Conservation (phyloP, 495 filamentous ascomycete genomes). For the Aspergillus asperescens region DNA sequence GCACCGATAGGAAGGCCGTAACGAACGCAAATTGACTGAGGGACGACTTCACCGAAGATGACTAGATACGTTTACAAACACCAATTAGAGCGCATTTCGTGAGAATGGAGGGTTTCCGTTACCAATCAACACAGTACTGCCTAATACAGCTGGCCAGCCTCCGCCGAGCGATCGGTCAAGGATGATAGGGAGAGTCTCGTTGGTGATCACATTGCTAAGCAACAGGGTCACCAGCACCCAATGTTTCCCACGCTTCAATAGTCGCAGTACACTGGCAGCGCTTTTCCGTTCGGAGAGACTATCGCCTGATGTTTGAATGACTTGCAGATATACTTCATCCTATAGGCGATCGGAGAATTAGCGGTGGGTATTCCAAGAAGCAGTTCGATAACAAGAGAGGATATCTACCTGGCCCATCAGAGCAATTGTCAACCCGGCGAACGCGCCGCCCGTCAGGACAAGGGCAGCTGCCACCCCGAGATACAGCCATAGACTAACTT, state of each 20-base stretch:
- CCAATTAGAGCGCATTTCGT: conserved; percentile 18
- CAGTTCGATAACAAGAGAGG: neutral
- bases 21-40: conserved; percentile 92
- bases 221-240: conserved; percentile 98
- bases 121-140: conserved; percentile 92
- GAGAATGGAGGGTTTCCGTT: conserved; percentile 23
- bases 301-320: conserved; percentile 82
- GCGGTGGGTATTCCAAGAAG: neutral
- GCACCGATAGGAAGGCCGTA: conserved; percentile 96
- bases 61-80: conserved; percentile 45
- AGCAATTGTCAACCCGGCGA: conserved; percentile 94
- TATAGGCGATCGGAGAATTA: conserved; percentile 33
- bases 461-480: conserved; percentile 63
- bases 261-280: conserved; percentile 69
- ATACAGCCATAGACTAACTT: conserved; percentile 65
- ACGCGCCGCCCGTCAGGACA: conserved; percentile 85
- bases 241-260: conserved; percentile 87
- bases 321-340: conserved; percentile 95
- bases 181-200: conserved; percentile 93
- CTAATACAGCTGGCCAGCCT: conserved; percentile 88
- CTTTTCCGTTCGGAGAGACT: conserved; percentile 66
- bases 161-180: conserved; percentile 90
- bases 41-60: conserved; percentile 94
- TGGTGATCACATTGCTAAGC: conserved; percentile 95
- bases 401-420: conserved; percentile 53